Evolutionary conservation across 2,329 filamentous ascomycete genomes (phyloP), one percentile per base, ranked within the genome.

Genomic region (Rhynchosporium graminicola): DNA sequence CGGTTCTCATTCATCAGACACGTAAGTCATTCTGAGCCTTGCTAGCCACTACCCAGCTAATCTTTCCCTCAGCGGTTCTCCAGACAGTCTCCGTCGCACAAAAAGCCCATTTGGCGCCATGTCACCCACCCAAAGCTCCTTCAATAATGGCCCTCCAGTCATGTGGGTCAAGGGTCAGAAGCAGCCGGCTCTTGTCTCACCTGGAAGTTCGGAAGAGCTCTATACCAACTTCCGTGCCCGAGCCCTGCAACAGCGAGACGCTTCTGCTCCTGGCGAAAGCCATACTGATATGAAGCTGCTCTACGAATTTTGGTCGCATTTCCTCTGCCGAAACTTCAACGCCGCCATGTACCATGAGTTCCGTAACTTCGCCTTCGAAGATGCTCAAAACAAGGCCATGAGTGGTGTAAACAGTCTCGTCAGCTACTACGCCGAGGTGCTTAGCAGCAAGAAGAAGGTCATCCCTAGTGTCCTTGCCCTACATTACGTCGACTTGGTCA

Each of bases 231-330:
- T 82, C 48, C 76, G 76, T 43, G 67, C 72, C 20, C 74, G 74
- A 60, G 78, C 77, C 3, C 70, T 82, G 45, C 73, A 75, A 33
- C 67, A 77, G 62, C 74, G 80, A 60, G 70, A 73, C 40, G 59
- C 65, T 4, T 74, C 75, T 40, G 65, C 73, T 31, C 40, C 69
- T 20, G 74, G 76, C 52, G 74, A 80, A 61, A 76, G 74, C 45
- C 81, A 83, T 55, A 77, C 80, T 64, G 82, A 86, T 70, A 87
- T 89, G 80, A 82, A 85, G 72, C 80, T 85, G 63, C 81, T 91
- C 36, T 92, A 91, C 77, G 82, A 86, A 67, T 90, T 90, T 77
- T 92, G 89, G 88, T 85, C 86, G 26, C 84, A 88, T 74, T 90
- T 89, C 72, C 80, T 92, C 66, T 82, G 86, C 66, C 82, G 85